A percentile compares a stretch with the other conserved stretches of the same genome.
Evolutionary conservation across 768 basidiomycete genomes (phyloP).

Genomic region (Lactarius quietus): DNA sequence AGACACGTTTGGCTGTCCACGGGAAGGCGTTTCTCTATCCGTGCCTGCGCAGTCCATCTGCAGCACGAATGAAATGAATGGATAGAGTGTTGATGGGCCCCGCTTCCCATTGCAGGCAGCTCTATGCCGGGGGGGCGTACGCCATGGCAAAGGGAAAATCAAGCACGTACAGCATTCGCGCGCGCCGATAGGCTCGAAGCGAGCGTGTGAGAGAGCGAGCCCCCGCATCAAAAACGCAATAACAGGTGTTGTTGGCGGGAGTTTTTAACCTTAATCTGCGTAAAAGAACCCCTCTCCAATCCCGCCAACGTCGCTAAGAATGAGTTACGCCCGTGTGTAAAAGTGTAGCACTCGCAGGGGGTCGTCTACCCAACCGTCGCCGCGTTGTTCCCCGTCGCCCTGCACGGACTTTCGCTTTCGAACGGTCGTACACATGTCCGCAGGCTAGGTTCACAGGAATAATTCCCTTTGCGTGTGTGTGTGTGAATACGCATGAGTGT

Average conservation of each 20-base stretch:
- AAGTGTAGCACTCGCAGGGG: conserved; percentile 1
- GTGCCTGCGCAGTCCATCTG: conserved; percentile 16
- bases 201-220: conserved; percentile 7
- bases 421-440: conserved; percentile 18
- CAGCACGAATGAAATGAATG: background rate
- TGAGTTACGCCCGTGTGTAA: background rate
- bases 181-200: background rate
- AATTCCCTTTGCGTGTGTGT: background rate
- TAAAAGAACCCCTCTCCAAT: background rate
- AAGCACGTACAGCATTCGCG: background rate
- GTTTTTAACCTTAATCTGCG: conserved; percentile 7
- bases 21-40: background rate
- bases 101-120: conserved; percentile 3
- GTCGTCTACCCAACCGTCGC: background rate
- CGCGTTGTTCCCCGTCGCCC: background rate
- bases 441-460: background rate
- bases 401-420: conserved; percentile 4
- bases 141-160: background rate
- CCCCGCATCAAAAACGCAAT: conserved; percentile 1
- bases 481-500: background rate
- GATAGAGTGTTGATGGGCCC: background rate
- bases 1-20: background rate
- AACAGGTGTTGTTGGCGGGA: background rate
- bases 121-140: conserved; percentile 2
- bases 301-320: background rate